Conservation (phyloP, 768 basidiomycete species). For the Tylopilus sp. region DNA sequence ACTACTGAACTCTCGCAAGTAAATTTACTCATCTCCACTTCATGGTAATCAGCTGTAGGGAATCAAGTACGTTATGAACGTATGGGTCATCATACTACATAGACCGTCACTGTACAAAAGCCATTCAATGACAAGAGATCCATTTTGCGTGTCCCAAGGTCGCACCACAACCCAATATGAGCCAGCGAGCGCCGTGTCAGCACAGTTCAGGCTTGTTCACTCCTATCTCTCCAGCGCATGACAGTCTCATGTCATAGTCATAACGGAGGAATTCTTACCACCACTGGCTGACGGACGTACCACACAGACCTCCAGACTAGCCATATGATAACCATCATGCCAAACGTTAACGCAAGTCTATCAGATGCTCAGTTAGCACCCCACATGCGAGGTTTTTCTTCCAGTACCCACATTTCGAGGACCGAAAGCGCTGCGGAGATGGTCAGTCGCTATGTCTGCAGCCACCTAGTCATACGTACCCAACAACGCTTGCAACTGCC, state of each 20-base stretch:
- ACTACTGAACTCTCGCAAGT: too few species aligned
- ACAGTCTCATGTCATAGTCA: slow-evolving; percentile 20
- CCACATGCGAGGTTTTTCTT: background rate
- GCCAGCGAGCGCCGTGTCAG: background rate
- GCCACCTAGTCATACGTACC: slow-evolving; percentile 31
- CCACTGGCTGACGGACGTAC: slow-evolving; percentile 31
- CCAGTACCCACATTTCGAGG: slow-evolving; percentile 45
- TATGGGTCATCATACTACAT: slow-evolving; percentile 3
- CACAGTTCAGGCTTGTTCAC: slow-evolving; percentile 4
- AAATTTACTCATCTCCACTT: background rate
- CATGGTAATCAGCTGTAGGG: background rate
- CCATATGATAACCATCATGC: slow-evolving; percentile 48
- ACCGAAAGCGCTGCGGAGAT: slow-evolving; percentile 42
- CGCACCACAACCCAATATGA: background rate
- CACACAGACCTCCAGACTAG: slow-evolving; percentile 51
- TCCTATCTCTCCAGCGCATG: slow-evolving; percentile 1
- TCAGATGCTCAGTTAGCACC: slow-evolving; percentile 9
- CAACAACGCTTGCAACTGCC: slow-evolving; percentile 52
- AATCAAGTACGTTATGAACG: background rate
- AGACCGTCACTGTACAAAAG: background rate
- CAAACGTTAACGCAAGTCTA: slow-evolving; percentile 46
- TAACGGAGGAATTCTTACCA: slow-evolving; percentile 23
- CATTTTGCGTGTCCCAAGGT: background rate
- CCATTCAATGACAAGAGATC: background rate
- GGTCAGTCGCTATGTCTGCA: background rate